phyloP scores from a whole-genome alignment of 805 yeast genomes.

The Barnettozyma pratensis region DNA sequence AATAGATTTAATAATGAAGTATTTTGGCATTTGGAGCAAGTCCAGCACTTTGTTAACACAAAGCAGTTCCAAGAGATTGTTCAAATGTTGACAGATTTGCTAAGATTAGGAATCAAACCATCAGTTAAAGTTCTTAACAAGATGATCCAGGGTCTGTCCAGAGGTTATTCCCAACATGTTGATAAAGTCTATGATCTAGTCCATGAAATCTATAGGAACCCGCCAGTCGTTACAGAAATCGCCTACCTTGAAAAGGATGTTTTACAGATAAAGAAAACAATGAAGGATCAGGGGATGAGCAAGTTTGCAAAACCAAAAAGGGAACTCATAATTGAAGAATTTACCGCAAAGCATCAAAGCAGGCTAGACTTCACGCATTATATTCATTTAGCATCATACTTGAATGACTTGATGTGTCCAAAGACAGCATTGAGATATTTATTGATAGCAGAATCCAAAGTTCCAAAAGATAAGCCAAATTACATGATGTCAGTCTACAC shows the following conservation, averaged over 20 bases:
- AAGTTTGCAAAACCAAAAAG: neutral
- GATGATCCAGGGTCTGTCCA: constrained; percentile 9
- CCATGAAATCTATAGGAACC: constrained; percentile 5
- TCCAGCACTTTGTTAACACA: neutral
- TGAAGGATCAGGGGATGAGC: neutral
- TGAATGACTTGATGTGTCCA: constrained; percentile 4
- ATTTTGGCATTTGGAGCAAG: constrained; percentile 3
- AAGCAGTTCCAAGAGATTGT: constrained; percentile 1
- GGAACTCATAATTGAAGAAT: neutral
- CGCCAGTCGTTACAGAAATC: neutral
- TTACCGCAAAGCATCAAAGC: constrained; percentile 2
- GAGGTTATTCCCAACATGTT: constrained; percentile 11
- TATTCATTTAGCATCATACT: constrained; percentile 7
- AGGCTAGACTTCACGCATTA: constrained; percentile 7
- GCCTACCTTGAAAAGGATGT: neutral
- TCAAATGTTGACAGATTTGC: constrained; percentile 2
- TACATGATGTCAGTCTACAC: neutral
- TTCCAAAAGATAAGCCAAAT: neutral
- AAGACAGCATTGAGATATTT: constrained; percentile 9
- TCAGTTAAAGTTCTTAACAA: constrained; percentile 6
- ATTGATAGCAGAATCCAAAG: constrained; percentile 9
- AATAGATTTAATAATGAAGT: neutral
- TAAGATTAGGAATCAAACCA: constrained; percentile 20
- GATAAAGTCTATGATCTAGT: constrained; percentile 11
- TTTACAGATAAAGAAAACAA: neutral